Evolutionary conservation across 257 asterid species (phyloP).

Genomic region (Cinchona pubescens): DNA sequence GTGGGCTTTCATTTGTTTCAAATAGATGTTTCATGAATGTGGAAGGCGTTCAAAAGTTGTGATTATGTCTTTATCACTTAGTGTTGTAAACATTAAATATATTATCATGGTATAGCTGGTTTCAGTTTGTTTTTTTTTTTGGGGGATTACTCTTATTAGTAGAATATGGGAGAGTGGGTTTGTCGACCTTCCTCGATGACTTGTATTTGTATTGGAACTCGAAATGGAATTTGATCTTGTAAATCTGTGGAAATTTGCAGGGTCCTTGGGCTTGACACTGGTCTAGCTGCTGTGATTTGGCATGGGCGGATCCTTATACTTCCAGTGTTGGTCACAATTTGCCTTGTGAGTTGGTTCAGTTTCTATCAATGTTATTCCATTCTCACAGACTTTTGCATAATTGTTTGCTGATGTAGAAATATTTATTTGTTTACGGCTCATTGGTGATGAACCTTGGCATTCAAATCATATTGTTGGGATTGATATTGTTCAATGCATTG

Average conservation of each 20-base stretch:
- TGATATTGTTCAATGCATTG: neutral
- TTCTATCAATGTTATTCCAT: neutral
- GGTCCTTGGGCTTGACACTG: neutral
- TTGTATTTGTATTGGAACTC: neutral
- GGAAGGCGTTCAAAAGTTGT: neutral
- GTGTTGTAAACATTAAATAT: too few relatives aligned
- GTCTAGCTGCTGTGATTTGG: neutral
- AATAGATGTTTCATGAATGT: neutral
- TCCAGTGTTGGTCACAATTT: neutral
- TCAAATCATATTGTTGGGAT: neutral
- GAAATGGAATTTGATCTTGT: neutral
- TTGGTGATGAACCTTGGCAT: neutral
- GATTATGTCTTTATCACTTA: too few relatives aligned
- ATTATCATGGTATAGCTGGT: neutral
- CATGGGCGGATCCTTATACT: constrained; percentile 3
- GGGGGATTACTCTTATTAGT: neutral
- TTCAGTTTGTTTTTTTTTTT: too few relatives aligned
- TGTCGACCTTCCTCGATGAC: neutral
- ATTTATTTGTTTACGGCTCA: neutral
- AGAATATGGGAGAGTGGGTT: neutral
- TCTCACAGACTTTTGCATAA: neutral
- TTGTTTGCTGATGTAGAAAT: neutral
- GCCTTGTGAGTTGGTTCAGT: constrained; percentile 7
- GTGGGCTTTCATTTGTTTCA: neutral
- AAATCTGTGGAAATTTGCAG: constrained; percentile 3